Evolutionary conservation across 1,139 yeast species (phyloP).

Genomic region (Taphrina confusa): DNA sequence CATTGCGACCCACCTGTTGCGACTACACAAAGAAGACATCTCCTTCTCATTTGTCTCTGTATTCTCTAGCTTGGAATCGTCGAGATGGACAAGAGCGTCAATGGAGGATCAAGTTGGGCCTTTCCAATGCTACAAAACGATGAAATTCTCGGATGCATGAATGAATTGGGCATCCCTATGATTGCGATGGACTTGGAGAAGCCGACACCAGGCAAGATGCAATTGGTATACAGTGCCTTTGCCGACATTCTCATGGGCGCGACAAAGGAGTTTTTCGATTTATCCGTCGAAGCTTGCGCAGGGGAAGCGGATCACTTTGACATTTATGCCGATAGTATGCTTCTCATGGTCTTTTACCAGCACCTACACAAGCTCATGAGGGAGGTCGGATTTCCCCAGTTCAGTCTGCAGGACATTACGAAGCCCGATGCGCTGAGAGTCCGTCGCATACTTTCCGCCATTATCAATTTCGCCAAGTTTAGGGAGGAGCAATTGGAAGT

Average conservation of each 20-base stretch:
- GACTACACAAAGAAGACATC: too few species aligned
- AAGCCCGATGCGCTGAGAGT: conserved; percentile 71
- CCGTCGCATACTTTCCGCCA: conserved; percentile 71
- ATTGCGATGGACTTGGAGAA: conserved; percentile 62
- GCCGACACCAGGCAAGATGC: conserved; percentile 67
- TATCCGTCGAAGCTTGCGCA: conserved; percentile 42
- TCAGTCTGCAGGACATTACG: conserved; percentile 65
- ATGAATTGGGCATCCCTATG: conserved; percentile 55
- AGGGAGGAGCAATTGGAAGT: conserved; percentile 74
- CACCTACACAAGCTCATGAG: conserved; percentile 42
- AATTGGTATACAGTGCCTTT: conserved; percentile 67
- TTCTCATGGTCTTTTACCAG: conserved; percentile 36
- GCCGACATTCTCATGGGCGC: conserved; percentile 69
- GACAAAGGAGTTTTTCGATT: conserved; percentile 53
- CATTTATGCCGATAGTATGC: conserved; percentile 30
- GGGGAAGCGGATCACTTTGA: conserved; percentile 35
- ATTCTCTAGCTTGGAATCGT: too few species aligned
- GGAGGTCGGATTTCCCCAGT: conserved; percentile 74
- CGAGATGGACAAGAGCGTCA: background rate
- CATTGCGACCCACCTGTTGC: background rate
- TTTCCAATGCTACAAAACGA: conserved; percentile 30
- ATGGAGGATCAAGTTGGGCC: conserved; percentile 3
- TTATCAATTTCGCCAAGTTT: conserved; percentile 80
- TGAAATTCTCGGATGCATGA: conserved; percentile 34
- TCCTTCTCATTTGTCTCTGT: too few species aligned